Evolutionary conservation across 2,329 filamentous ascomycete species (phyloP), one percentile per base, ranked within the genome.

Genomic region (Aspergillus sclerotialis): DNA sequence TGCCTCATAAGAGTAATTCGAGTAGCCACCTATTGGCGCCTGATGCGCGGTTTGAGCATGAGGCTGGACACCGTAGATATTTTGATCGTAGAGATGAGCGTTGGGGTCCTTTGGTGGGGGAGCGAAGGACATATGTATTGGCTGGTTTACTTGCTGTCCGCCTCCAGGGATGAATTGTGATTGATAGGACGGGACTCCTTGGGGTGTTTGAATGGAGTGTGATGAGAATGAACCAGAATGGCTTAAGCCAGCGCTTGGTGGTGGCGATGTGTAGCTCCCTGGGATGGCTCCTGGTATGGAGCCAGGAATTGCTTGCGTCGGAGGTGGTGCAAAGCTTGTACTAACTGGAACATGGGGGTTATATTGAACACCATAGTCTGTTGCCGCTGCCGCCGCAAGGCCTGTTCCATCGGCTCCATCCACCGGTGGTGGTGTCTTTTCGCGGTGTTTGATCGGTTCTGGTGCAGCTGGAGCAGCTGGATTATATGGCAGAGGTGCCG

Each of bases 391-490:
- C 4, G 63, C 60, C 26, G 60, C 52, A 4, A 70, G 58, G 3
- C 67, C 67, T 1, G 66, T 69, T 10, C 67, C 67, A 21, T 54
- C 58, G 11, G 58, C 67, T 24, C 67, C 73, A 53, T 80, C 77
- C 16, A 64, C 60, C 9, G 78, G 78, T 5, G 78, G 78, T 2
- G 78, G 78, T 4, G 78, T 81, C 60, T 80, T 79, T 55, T 81
- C 77, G n/a, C 78, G 70, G 46, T 78, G 71, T 27, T 72, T 67
- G 33, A 81, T 78, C 2, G 75, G 76, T 49, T 82, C 78, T 5
- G 78, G 78, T 0, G 76, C 76, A n/a, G 76, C 67, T 14, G 78
- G 78, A 4, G 78, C 77, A 7, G 78, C 76, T 11, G 78, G 78
- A 44, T 81, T 81, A 50, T 82, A 82, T n/a, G 75, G 72, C 40